Base-by-base conservation (phyloP, 2,329 filamentous ascomycete genomes). In the Cadophora sp. region DNA sequence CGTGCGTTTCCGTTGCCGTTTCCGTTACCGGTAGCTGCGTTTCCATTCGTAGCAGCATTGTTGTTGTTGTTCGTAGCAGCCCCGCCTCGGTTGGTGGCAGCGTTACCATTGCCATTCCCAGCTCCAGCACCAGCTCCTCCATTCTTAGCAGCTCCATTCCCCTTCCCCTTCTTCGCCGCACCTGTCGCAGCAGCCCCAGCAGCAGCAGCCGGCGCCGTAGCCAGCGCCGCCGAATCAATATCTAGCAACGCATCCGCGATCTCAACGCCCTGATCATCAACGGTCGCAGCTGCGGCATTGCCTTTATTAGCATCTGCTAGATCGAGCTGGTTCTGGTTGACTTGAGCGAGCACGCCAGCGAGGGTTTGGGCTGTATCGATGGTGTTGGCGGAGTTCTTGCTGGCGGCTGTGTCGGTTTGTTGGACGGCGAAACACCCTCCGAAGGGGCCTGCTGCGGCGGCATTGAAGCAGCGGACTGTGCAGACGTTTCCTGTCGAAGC, bases 391-490 rank as follows among this genome's bases (percentile, higher is more conserved):
- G 24, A 45, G 47, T 65, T 65, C 20, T 24, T 30, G n/a, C 18
- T 55, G 16, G 55, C 68, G 0, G 76, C 71, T 13, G 72, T 74
- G 70, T 87, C 85, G 27, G 78, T 78, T 73, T 89, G 87, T 75
- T 87, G 83, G 20, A 88, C 81, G 2, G 85, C 78, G 74, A 88
- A 84, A 76, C 86, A 88, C 59, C 86, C 83, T 50, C 84, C 84
- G 65, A 88, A 88, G 13, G 85, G 84, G 3, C 85, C 85, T 11
- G 84, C 84, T 2, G 83, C 76, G 7, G 85, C 84, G 65, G 83
- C 84, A 79, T 89, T 89, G 20, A 84, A 81, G 80, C 86, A 89
- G 45, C 86, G 82, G 22, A 88, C 80, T 0, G 85, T 88, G 80
- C 85, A 87, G 45, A 87, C 73, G 64, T 87, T 83, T 48, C 87